Base-by-base conservation (phyloP, 2,329 filamentous ascomycete species). In the Incumbomyces lentus region DNA sequence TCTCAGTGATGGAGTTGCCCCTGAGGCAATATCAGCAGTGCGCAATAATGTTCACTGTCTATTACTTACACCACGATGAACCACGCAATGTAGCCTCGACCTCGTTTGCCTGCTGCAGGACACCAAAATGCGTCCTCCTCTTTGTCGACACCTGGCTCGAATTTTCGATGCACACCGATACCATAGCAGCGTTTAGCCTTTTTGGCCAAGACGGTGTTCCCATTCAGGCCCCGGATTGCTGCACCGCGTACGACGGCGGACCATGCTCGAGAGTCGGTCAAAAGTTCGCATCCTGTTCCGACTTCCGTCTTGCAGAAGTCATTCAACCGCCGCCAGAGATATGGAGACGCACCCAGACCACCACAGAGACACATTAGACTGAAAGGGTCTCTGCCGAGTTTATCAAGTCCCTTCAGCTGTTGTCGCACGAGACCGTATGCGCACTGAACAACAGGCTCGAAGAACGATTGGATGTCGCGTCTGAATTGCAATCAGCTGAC, bases 181-280 rank as follows among this genome's bases (percentile, higher is more conserved):
- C 54, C 52, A 29, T 52, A 52, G 22, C 41, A 44, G 38, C 47
- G 40, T 10, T 51, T 34, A 7, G 47, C 40, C 40, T 36, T 38
- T 14, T 44, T 49, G 17, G 17, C 31, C 3, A 40, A 16, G 3
- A 56, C 44, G 13, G 32, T 19, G 1, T 29, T 30, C 5, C 32
- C 16, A 5, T 44, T 34, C 1, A 53, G 40, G 6, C 37, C 49
- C 5, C 44, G 31, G 3, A 58, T n/a, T 5, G 34, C 53, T 2
- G 52, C 54, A 19, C 53, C 54, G 12, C 35, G 44, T 3, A 47
- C 49, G 17, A 58, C 50, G 5, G 54, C 54, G 2, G 48, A 40
- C 51, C 52, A 56, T 6, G 54, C n/a, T 18, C 22, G 22, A 13
- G 33, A 13, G 12, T 40, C 38, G 3, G 16, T 17, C 13, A 48